phyloP scores from a whole-genome alignment of 495 filamentous ascomycete species.

The Penicillium silybi region DNA sequence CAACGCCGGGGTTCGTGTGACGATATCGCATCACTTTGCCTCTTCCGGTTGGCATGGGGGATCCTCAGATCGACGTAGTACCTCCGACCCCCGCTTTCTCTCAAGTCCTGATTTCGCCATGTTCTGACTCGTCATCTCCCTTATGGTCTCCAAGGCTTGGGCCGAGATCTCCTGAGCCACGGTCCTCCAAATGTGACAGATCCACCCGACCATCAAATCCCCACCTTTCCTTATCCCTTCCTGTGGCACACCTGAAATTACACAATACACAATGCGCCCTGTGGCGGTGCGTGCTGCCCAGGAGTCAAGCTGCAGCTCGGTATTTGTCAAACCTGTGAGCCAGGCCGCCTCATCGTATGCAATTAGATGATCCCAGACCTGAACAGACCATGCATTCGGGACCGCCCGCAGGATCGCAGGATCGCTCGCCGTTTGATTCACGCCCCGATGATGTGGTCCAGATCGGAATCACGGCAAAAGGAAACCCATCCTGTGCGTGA shows the following conservation, averaged over 20 bases:
- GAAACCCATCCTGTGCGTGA: conserved; percentile 16
- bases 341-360: background rate
- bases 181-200: conserved; percentile 13
- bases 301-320: background rate
- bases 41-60: conserved; percentile 6
- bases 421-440: conserved; percentile 5
- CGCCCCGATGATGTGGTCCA: conserved; percentile 19
- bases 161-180: background rate
- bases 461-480: conserved; percentile 16
- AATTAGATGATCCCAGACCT: conserved; percentile 1
- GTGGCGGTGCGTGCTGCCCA: conserved; percentile 18
- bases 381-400: conserved; percentile 3
- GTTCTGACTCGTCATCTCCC: background rate
- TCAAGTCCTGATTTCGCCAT: conserved; percentile 2
- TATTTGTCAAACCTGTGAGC: conserved; percentile 18
- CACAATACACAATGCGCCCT: background rate
- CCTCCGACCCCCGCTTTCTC: background rate
- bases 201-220: conserved; percentile 1
- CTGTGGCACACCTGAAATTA: conserved; percentile 17
- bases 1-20: conserved; percentile 8
- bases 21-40: conserved; percentile 1
- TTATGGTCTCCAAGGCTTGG: background rate
- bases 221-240: background rate
- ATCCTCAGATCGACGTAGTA: conserved; percentile 12
- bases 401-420: conserved; percentile 9